A percentile compares a stretch with the other conserved stretches of the same genome.
phyloP scores from a whole-genome alignment of 192 early-diverging fungal genomes.

The Umbelopsis vinacea region DNA sequence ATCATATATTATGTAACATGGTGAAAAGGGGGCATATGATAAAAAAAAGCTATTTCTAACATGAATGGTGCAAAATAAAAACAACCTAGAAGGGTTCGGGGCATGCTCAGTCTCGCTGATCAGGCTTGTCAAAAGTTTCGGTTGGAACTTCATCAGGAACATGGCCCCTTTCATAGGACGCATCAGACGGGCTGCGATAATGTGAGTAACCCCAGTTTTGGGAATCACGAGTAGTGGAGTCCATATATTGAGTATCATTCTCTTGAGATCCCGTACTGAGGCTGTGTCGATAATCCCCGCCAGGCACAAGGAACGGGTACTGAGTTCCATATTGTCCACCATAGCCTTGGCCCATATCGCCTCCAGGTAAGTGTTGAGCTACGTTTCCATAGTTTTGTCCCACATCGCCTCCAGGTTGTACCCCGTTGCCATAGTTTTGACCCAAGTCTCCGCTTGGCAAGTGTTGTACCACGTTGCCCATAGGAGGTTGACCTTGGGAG shows the following conservation, averaged over 20 bases:
- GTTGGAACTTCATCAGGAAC: neutral
- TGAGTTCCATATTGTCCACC: neutral
- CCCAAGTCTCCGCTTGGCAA: neutral
- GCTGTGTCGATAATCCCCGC: neutral
- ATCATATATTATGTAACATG: too few species aligned
- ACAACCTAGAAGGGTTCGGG: neutral
- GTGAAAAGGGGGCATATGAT: too few species aligned
- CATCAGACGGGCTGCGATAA: constrained; percentile 11
- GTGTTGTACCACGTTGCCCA: constrained; percentile 2
- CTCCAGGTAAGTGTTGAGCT: neutral
- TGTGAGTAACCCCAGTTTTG: constrained; percentile 6
- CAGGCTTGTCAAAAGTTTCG: neutral
- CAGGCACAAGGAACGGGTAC: neutral
- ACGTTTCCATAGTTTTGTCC: neutral
- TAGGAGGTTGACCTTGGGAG: neutral
- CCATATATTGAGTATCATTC: constrained; percentile 1
- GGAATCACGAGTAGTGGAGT: neutral
- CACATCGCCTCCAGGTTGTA: neutral
- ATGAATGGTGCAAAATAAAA: neutral
- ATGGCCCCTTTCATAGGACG: neutral
- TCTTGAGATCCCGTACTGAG: constrained; percentile 14
- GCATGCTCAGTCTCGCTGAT: neutral
- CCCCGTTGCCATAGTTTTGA: neutral
- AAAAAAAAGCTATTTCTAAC: too few species aligned
- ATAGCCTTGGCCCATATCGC: neutral